Percentiles rank a stretch among this genome's conserved stretches.
Evolutionary conservation across 805 yeast species (phyloP).

Genomic region (Pichia thaimueangensis): DNA sequence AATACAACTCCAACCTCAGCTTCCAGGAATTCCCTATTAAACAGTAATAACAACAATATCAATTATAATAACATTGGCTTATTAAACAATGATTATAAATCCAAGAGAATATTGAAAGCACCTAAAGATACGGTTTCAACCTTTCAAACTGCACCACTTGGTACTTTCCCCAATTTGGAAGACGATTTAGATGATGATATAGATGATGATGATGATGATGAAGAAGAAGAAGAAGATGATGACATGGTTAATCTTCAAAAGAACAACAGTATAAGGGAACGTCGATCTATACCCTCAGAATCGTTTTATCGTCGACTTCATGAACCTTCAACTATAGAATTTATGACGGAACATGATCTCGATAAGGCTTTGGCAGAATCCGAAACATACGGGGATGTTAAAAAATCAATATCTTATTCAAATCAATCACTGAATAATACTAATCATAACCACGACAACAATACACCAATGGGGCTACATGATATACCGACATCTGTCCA

Average conservation of each 20-base stretch:
- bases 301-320: constrained; percentile 8
- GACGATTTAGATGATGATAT: constrained; percentile 9
- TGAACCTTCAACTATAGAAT: constrained; percentile 45
- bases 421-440: not conserved
- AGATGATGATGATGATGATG: constrained; percentile 5
- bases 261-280: not conserved
- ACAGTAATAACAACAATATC: constrained; percentile 1
- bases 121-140: not conserved
- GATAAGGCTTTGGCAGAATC: constrained; percentile 32
- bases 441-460: constrained; percentile 6
- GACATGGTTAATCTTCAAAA: not conserved
- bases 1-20: constrained; percentile 5
- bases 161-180: constrained; percentile 1
- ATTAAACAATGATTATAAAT: not conserved
- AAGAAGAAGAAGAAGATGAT: not conserved
- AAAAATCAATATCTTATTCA: not conserved
- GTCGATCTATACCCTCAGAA: not conserved
- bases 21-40: constrained; percentile 1
- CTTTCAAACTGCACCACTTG: constrained; percentile 8
- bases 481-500: too few relatives aligned
- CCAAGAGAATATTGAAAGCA: constrained; percentile 2
- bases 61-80: not conserved
- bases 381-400: constrained; percentile 16
- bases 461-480: too few relatives aligned
- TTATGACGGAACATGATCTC: constrained; percentile 46